phyloP scores from a whole-genome alignment of 139 green algal genomes.

The Trebouxia sp. region DNA sequence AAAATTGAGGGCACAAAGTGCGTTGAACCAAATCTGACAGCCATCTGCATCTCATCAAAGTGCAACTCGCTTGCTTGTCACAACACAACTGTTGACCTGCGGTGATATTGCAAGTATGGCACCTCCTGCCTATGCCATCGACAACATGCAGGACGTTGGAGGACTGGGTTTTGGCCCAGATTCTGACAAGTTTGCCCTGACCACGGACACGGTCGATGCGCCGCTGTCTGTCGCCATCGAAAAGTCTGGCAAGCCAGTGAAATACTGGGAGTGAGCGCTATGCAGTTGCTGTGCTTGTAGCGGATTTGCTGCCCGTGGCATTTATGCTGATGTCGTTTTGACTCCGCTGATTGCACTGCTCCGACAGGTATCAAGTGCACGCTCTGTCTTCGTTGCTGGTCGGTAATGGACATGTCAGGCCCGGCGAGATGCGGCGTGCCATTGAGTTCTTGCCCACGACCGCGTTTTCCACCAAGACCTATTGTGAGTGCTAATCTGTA shows the following conservation, averaged over 20 bases:
- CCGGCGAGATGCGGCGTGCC: neutral
- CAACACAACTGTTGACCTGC: no score
- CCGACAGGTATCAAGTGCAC: neutral
- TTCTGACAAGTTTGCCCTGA: neutral
- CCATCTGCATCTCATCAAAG: no score
- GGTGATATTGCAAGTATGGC: neutral
- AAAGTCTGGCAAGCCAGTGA: slow-evolving; percentile 15
- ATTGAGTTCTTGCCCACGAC: neutral
- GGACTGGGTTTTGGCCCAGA: slow-evolving; percentile 1
- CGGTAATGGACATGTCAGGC: neutral
- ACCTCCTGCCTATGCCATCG: slow-evolving; percentile 14
- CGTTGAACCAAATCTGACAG: neutral
- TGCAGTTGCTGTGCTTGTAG: neutral
- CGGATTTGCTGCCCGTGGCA: neutral
- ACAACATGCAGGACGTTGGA: slow-evolving; percentile 22
- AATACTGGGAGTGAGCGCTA: slow-evolving; percentile 8
- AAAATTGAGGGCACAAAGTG: neutral
- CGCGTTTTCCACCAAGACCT: slow-evolving; percentile 32
- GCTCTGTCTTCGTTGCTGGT: slow-evolving; percentile 21
- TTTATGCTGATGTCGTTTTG: neutral
- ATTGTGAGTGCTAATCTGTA: neutral
- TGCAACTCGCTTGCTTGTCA: no score
- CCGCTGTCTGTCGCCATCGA: slow-evolving; percentile 6
- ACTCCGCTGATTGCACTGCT: neutral
- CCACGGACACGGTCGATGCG: slow-evolving; percentile 3